Evolutionary conservation across 441 rosid species (phyloP).

Genomic region (Geranium incanum): DNA sequence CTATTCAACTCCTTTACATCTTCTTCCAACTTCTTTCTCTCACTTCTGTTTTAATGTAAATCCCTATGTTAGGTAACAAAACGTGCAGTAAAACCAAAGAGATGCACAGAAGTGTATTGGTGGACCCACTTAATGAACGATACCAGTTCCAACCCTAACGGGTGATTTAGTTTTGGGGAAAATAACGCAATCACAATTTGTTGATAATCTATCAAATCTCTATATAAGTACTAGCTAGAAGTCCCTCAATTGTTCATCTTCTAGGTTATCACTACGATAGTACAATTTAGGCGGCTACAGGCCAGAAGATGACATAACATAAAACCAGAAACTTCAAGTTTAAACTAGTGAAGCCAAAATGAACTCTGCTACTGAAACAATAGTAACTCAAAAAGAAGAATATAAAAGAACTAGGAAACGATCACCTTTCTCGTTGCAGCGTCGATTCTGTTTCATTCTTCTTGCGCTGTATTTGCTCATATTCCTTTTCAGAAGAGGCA

Average conservation of each 20-base stretch:
- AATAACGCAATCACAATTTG: too few relatives aligned
- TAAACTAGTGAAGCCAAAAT: background rate
- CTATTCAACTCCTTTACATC: conserved; percentile 60
- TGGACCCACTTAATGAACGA: background rate
- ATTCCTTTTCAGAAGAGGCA: conserved; percentile 73
- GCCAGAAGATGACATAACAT: background rate
- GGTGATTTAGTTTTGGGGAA: too few relatives aligned
- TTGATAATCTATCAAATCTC: too few relatives aligned
- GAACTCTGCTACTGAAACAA: background rate
- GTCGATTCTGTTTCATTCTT: conserved; percentile 45
- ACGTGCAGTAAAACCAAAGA: background rate
- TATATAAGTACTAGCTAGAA: too few relatives aligned
- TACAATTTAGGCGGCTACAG: background rate
- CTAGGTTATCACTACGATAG: background rate
- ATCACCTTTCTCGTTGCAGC: conserved; percentile 66
- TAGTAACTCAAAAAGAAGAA: background rate
- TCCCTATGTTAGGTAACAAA: background rate
- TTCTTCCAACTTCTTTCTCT: conserved; percentile 67
- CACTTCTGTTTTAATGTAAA: conserved; percentile 36
- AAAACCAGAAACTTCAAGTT: background rate
- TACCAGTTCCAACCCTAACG: too few relatives aligned
- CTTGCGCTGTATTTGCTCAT: conserved; percentile 63
- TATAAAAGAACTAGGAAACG: conserved; percentile 6
- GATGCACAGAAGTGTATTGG: background rate
- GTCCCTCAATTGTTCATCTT: background rate